These are phyloP conservation scores for Vickermania ingenoplastis DNA, from an alignment of 208 protist species.

Conservation along the genomic window DNA sequence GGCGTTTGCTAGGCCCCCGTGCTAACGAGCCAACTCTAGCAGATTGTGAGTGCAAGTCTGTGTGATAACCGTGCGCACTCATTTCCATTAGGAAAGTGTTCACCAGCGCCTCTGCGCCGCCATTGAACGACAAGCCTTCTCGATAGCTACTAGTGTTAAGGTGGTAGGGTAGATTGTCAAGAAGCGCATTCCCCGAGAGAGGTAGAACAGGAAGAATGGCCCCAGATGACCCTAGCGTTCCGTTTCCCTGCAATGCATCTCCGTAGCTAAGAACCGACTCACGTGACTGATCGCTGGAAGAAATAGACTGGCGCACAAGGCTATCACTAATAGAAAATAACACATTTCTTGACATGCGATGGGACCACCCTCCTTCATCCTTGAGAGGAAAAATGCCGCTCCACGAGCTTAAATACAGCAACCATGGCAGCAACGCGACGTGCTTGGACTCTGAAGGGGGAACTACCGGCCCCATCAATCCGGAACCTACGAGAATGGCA, in stretches of 20 bases:
- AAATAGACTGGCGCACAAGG: not conserved
- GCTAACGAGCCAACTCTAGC: too few relatives aligned
- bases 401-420: not conserved
- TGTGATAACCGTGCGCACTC: not conserved
- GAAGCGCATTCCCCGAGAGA: not conserved
- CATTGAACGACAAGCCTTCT: not conserved
- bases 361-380: not conserved
- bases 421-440: not conserved
- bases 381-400: not conserved
- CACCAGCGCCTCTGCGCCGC: not conserved
- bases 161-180: not conserved
- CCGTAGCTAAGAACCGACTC: not conserved
- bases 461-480: not conserved
- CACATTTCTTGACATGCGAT: not conserved
- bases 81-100: not conserved
- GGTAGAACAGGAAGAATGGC: not conserved
- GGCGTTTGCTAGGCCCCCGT: not conserved
- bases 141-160: not conserved
- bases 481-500: not conserved
- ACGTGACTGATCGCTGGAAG: not conserved
- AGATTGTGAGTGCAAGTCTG: not conserved
- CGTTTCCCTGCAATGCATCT: not conserved
- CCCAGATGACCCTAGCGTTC: not conserved
- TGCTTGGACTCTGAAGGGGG: not conserved
- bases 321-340: constrained; percentile 1